Base-by-base conservation (phyloP, 2,329 filamentous ascomycete species). In the Ascochyta koolunga region DNA sequence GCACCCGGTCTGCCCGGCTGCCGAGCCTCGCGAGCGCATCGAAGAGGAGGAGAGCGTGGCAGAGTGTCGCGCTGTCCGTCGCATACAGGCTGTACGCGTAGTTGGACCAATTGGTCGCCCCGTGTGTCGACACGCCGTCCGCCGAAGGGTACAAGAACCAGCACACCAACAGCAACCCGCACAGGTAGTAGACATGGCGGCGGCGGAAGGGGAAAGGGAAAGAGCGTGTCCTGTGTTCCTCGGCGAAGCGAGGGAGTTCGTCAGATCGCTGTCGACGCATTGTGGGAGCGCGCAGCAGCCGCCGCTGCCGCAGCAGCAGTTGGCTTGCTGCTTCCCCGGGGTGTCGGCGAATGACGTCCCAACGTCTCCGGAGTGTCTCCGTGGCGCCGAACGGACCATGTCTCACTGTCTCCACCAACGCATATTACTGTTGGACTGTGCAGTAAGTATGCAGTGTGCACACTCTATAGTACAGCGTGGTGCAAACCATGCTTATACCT, bases 41-140 rank as follows among this genome's bases (percentile, higher is more conserved):
- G 56, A 80, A 76, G 16, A 80, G 61, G 62, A 81, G 75, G 31
- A 79, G 49, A 5, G 76, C 72, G 60, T 78, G 77, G 65, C 78
- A 80, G 18, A 80, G 69, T 22, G 75, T 73, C 32, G 73, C 67
- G 47, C 67, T 68, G 54, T 78, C 73, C 7, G 76, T 79, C 35
- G 75, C 76, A 60, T 78, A 79, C 36, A 77, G 67, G 29, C 71
- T 74, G 58, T 79, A 79, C 15, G 78, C 78, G 54, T 69, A 78
- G 19, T 65, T 67, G 7, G 61, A 69, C 75, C 76, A 78, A 49
- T 76, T 71, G 15, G 24, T 53, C 15, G 49, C 35, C 7, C 29
- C 48, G 18, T 59, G 56, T 11, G 37, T 27, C 19, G 54, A 50
- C 18, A 54, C 50, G 39, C 56, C 31, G 24, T 50, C 50, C 45